Percentiles rank a stretch among this genome's conserved stretches.
Evolutionary conservation across 2,329 filamentous ascomycete species (phyloP).

Genomic region (Colletotrichum eremochloae): DNA sequence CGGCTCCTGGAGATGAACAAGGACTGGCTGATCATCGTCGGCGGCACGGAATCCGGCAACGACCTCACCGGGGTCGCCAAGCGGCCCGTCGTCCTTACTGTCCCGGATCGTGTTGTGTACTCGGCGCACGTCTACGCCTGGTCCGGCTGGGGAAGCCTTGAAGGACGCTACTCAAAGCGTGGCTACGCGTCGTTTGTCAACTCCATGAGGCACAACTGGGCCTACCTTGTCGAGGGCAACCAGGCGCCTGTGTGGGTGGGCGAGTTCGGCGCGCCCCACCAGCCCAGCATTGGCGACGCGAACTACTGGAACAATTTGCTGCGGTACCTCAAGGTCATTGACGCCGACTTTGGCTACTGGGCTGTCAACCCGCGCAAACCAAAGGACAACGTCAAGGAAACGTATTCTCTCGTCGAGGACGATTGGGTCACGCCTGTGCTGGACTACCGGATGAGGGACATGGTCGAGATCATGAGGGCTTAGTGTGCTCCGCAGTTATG

Average conservation of each 20-base stretch:
- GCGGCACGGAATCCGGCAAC: conserved; percentile 76
- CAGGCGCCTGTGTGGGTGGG: conserved; percentile 76
- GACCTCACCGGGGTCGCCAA: conserved; percentile 69
- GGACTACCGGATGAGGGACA: conserved; percentile 74
- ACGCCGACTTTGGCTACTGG: conserved; percentile 79
- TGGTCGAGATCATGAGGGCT: conserved; percentile 65
- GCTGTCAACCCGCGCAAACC: conserved; percentile 77
- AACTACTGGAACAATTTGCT: conserved; percentile 77
- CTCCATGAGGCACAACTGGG: conserved; percentile 76
- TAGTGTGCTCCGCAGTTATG: conserved; percentile 27
- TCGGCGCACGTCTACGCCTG: conserved; percentile 77
- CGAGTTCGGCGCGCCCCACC: conserved; percentile 72
- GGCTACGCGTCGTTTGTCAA: conserved; percentile 72
- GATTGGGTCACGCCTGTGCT: conserved; percentile 74
- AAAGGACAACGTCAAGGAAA: conserved; percentile 67
- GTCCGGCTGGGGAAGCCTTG: conserved; percentile 76
- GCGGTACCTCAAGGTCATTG: conserved; percentile 67
- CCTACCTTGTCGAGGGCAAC: conserved; percentile 69
- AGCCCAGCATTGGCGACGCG: conserved; percentile 67
- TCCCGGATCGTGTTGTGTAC: conserved; percentile 72
- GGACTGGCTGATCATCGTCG: conserved; percentile 77
- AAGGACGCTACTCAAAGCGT: conserved; percentile 71
- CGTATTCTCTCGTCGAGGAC: conserved; percentile 72
- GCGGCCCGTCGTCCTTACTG: conserved; percentile 70
- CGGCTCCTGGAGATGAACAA: conserved; percentile 69